Evolutionary conservation across 2,329 filamentous ascomycete species (phyloP).

Genomic region (Xylaria sp.): DNA sequence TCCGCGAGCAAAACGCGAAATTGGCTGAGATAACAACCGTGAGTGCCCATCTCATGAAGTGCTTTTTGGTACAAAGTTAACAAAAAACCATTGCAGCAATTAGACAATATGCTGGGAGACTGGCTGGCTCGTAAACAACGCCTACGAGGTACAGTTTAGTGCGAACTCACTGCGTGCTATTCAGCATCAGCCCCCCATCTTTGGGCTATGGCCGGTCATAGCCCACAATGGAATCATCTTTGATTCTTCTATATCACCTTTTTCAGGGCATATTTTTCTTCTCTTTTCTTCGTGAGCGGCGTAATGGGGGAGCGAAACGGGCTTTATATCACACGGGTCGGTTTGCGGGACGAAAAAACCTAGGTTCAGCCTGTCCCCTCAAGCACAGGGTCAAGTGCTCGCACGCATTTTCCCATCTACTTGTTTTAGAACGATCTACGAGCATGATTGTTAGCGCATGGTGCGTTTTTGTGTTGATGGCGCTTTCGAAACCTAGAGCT

Average conservation of each 20-base stretch:
- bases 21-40: constrained; percentile 86
- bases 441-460: constrained; percentile 21
- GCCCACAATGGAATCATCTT: constrained; percentile 16
- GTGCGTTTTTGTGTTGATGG: constrained; percentile 29
- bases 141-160: constrained; percentile 33
- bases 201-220: constrained; percentile 7
- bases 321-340: constrained; percentile 35
- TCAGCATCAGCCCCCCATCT: not conserved
- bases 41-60: constrained; percentile 48
- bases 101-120: constrained; percentile 87
- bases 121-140: constrained; percentile 79
- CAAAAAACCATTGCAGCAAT: constrained; percentile 62
- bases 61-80: constrained; percentile 15
- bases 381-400: constrained; percentile 23
- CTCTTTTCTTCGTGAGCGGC: constrained; percentile 31
- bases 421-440: constrained; percentile 35
- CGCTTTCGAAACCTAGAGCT: constrained; percentile 18
- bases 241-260: constrained; percentile 22
- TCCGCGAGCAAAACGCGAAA: constrained; percentile 86
- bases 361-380: too few species aligned
- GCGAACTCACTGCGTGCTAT: not conserved
- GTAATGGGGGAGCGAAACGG: constrained; percentile 34
- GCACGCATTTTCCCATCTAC: constrained; percentile 23
- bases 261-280: constrained; percentile 26
- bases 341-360: constrained; percentile 22